Conservation (phyloP, 345 rosid species). For the Rubroshorea leprosula region DNA sequence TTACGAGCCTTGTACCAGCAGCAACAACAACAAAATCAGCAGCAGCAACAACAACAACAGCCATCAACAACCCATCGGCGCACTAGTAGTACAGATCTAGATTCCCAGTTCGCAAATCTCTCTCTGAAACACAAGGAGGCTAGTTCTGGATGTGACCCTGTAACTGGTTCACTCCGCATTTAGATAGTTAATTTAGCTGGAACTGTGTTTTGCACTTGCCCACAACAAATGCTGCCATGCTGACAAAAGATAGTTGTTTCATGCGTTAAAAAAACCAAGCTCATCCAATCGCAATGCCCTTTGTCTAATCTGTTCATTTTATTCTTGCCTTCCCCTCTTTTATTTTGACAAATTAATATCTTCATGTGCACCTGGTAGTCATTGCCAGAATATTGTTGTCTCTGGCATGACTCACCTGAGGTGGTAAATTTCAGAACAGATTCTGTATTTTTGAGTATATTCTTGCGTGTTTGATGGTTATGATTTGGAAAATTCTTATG, state of each 20-base stretch:
- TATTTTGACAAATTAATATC: conserved; percentile 26
- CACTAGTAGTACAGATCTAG: conserved; percentile 70
- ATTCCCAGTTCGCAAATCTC: conserved; percentile 79
- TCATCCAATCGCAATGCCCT: conserved; percentile 22
- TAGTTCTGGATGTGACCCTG: conserved; percentile 52
- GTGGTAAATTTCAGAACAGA: conserved; percentile 46
- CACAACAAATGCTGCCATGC: conserved; percentile 12
- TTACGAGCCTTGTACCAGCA: conserved; percentile 65
- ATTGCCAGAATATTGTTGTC: conserved; percentile 23
- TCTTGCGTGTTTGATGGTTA: conserved; percentile 20
- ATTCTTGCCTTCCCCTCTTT: conserved; percentile 16
- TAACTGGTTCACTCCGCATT: conserved; percentile 55
- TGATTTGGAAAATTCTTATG: not conserved
- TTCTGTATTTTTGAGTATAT: conserved; percentile 19
- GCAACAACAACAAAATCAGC: conserved; percentile 30
- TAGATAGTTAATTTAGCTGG: conserved; percentile 32
- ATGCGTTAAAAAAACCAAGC: conserved; percentile 24
- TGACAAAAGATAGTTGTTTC: conserved; percentile 19
- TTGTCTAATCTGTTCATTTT: conserved; percentile 22
- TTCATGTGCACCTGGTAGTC: conserved; percentile 66
- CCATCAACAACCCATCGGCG: conserved; percentile 71
- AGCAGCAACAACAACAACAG: conserved; percentile 39
- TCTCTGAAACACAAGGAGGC: conserved; percentile 69
- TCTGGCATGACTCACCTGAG: conserved; percentile 62
- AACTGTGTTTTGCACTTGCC: conserved; percentile 20